These are phyloP conservation scores for Citrus australasica DNA, from an alignment of 345 rosid genomes.

Conservation along the genomic window DNA sequence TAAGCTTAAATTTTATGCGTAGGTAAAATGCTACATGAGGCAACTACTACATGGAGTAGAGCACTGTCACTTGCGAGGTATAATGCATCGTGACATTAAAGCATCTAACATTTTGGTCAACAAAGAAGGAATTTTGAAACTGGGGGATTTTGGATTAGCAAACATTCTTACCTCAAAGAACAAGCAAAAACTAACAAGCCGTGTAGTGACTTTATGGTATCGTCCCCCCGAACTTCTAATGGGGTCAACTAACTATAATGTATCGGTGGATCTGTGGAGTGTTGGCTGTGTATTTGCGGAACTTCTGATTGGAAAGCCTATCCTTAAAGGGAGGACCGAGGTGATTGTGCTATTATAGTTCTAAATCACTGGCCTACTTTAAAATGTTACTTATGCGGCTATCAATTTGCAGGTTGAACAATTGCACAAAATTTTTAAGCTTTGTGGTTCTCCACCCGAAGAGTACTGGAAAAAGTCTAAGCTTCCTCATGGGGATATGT, in stretches of 20 bases:
- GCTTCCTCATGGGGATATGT: conserved; percentile 62
- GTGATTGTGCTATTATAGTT: conserved; percentile 20
- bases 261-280: conserved; percentile 74
- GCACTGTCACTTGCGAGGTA: conserved; percentile 67
- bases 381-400: background rate
- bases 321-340: conserved; percentile 81
- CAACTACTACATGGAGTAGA: conserved; percentile 65
- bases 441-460: conserved; percentile 75
- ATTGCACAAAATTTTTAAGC: conserved; percentile 70
- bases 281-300: conserved; percentile 79
- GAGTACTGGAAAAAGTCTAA: conserved; percentile 58
- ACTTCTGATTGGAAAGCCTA: conserved; percentile 58
- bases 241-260: conserved; percentile 73
- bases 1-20: conserved; percentile 12
- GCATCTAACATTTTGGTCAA: conserved; percentile 68
- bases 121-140: conserved; percentile 62
- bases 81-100: conserved; percentile 76
- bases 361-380: background rate
- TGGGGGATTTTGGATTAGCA: conserved; percentile 79
- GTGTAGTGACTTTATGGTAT: conserved; percentile 82
- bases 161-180: conserved; percentile 45
- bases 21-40: conserved; percentile 79
- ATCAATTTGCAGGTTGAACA: conserved; percentile 59
- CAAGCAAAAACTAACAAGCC: conserved; percentile 61
- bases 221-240: conserved; percentile 83